Evolutionary conservation across 805 yeast genomes (phyloP).

Genomic region (Priceomyces carsonii): DNA sequence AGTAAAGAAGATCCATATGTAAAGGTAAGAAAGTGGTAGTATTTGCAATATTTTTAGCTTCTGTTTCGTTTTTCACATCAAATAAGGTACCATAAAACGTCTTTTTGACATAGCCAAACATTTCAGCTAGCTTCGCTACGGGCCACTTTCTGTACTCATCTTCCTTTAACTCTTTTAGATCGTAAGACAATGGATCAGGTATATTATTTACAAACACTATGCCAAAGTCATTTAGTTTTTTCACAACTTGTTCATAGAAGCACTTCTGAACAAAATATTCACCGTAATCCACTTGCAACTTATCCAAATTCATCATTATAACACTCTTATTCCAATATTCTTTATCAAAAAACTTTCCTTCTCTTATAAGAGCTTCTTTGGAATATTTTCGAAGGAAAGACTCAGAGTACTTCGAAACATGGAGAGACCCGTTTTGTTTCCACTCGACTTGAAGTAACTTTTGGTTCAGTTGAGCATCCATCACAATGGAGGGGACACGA

Average conservation of each 20-base stretch:
- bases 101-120: constrained; percentile 66
- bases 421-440: constrained; percentile 26
- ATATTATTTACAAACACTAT: constrained; percentile 53
- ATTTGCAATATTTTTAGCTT: constrained; percentile 69
- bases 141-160: constrained; percentile 43
- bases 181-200: constrained; percentile 42
- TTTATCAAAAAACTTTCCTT: constrained; percentile 37
- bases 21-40: constrained; percentile 65
- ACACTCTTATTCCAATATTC: constrained; percentile 40
- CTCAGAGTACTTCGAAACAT: constrained; percentile 39
- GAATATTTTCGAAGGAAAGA: constrained; percentile 49
- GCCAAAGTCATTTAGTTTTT: constrained; percentile 56
- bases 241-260: constrained; percentile 39
- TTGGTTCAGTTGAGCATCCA: constrained; percentile 20
- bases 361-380: constrained; percentile 26
- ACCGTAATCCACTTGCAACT: constrained; percentile 30
- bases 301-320: constrained; percentile 19
- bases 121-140: constrained; percentile 40
- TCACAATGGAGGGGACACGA: constrained; percentile 30
- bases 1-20: constrained; percentile 76
- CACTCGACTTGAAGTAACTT: constrained; percentile 41
- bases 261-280: constrained; percentile 36
- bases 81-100: constrained; percentile 75
- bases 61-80: constrained; percentile 54
- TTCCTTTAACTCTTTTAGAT: constrained; percentile 35